Evolutionary conservation across 2,329 filamentous ascomycete species (phyloP), one percentile per base, ranked within the genome.

Genomic region (Talaromyces piceae): DNA sequence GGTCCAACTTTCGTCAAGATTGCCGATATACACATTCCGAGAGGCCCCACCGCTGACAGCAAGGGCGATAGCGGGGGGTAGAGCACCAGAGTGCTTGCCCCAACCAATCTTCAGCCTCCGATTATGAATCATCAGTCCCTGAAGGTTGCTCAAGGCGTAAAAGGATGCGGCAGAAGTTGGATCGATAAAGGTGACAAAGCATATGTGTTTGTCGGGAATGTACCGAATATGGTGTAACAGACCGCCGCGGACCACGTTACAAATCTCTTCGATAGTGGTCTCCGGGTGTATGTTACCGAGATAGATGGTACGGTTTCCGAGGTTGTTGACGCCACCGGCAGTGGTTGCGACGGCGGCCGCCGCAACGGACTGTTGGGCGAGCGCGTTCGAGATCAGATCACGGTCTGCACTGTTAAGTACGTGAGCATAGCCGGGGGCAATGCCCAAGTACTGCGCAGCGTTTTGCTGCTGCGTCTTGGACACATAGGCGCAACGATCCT

Each of bases 391-490:
- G 66, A 98, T 97, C 61, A 98, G 78, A 64, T 98, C 93, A 47
- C 91, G 88, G 68, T 98, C 93, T 49, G 91, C 91, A 46, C 90
- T 91, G 61, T 95, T 97, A 58, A 98, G 78, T 69, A 96, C 91
- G 68, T 97, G 91, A 18, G 93, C 91, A 64, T 97, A 96, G 25
- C 91, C 91, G 31, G 93, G 93, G 18, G 93, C 90, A 63, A 98
- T 98, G 50, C 93, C 93, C 22, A 98, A 80, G 68, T 97, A 98
- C 72, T 98, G 93, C 28, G 93, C 93, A 6, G 93, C 93, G 63
- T 98, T 98, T 73, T 98, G 93, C 75, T 98, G 93, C 73, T 98
- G 93, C 0, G 93, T 98, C 80, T 98, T 98, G 54, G 93, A 98
- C 48, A 98, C 91, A 63, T 98, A 98, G 16, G 93, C 93, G 65